Base-by-base conservation (phyloP, 108 stramenopile genomes). In the Skeletonema grethae region DNA sequence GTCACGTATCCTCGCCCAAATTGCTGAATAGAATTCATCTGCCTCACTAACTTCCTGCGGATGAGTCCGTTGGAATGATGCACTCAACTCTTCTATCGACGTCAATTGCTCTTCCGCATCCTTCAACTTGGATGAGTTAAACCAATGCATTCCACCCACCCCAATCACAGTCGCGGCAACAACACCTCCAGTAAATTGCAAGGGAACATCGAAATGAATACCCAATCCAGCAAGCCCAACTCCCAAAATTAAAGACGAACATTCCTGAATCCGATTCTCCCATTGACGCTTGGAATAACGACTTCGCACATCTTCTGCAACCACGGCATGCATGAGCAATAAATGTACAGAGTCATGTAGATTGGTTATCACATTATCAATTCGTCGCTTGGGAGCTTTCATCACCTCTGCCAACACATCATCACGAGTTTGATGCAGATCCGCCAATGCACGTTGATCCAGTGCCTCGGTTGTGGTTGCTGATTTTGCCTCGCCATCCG, bases 311-410 rank as follows among this genome's bases (percentile, higher is more conserved):
- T 87, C 86, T 62, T 88, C 82, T 11, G 88, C 61, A 69, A 93
- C 81, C 29, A 69, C 48, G 34, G 87, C 80, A 87, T 99, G 94
- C 92, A 98, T 92, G 35, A 87, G 70, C 25, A 98, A 86, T 18
- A 93, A 70, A 61, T 85, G 75, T 3, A 92, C 88, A 15, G 95
- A 91, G 77, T 99, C 97, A 55, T 95, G 85, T 22, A 99, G 85
- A 50, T 96, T 84, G 7, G 99, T 98, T 63, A 99, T 96, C 56
- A 95, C 93, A 84, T 99, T 99, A 89, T 99, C 99, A 24, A 98
- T 84, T 7, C 99, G 91, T 12, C 99, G 90, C 64, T 88, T 90
- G 7, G 99, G 99, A 15, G 99, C 97, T 67, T 97, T 90, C 83
- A 96, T 84, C 22, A 98, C 97, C 69, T 98, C 95, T 9, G 85